A percentile compares a stretch with the other conserved stretches of the same genome.
phyloP scores from a whole-genome alignment of 306 rosid species.

The Prunus persica region DNA sequence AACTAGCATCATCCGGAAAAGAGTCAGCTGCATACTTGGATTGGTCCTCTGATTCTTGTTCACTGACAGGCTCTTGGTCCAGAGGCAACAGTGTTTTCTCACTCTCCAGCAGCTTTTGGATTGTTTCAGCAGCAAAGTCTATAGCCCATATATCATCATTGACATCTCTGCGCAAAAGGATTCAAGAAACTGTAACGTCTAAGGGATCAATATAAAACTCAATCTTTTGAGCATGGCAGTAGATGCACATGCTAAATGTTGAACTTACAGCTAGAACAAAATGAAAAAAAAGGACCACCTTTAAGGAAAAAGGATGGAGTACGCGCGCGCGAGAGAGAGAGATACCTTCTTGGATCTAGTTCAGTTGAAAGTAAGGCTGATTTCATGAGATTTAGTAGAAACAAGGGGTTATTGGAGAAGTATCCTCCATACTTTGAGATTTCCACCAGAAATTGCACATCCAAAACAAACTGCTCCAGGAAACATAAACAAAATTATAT shows the following conservation, averaged over 20 bases:
- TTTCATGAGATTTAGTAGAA: constrained; percentile 55
- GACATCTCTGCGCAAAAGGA: constrained; percentile 37
- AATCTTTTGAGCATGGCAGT: too few species aligned
- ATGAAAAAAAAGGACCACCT: too few species aligned
- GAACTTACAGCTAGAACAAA: too few species aligned
- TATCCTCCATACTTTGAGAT: constrained; percentile 61
- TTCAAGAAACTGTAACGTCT: background rate
- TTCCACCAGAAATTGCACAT: constrained; percentile 70
- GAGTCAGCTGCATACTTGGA: constrained; percentile 11
- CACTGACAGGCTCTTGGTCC: constrained; percentile 21
- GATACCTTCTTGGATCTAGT: constrained; percentile 55
- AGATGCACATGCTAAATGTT: too few species aligned
- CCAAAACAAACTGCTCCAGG: constrained; percentile 55
- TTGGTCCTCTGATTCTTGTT: constrained; percentile 33
- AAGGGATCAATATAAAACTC: too few species aligned
- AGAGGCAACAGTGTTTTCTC: constrained; percentile 38
- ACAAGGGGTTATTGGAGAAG: constrained; percentile 47
- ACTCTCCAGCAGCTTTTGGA: constrained; percentile 51
- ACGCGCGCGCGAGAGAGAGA: too few species aligned
- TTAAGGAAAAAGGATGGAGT: background rate
- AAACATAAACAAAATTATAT: constrained; percentile 20
- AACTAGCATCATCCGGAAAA: constrained; percentile 22
- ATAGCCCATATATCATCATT: constrained; percentile 45
- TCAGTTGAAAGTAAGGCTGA: constrained; percentile 54
- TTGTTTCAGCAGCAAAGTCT: constrained; percentile 43